phyloP scores from a whole-genome alignment of 2,329 filamentous ascomycete species.

The Aureobasidium musti region DNA sequence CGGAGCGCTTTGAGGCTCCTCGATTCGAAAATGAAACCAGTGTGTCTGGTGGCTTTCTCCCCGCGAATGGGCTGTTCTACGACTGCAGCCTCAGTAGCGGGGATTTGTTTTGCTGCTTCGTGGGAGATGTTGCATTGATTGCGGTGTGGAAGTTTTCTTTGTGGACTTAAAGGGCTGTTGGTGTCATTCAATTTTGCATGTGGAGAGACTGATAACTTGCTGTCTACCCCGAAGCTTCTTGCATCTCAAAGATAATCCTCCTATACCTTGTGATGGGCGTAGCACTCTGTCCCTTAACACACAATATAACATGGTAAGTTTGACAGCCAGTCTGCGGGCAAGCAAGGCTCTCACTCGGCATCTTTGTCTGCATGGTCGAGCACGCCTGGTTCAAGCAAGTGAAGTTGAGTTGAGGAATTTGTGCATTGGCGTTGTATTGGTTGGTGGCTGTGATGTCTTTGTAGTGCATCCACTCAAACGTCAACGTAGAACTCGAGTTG shows the following conservation, averaged over 20 bases:
- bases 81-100: no score
- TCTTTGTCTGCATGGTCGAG: constrained; percentile 36
- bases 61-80: no score
- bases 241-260: constrained; percentile 44
- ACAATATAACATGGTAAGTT: constrained; percentile 53
- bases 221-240: neutral
- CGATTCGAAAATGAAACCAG: no score
- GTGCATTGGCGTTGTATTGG: constrained; percentile 45
- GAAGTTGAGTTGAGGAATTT: constrained; percentile 41
- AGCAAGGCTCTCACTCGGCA: constrained; percentile 36
- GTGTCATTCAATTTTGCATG: no score
- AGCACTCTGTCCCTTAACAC: constrained; percentile 51
- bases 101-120: no score
- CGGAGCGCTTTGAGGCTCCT: no score
- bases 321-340: constrained; percentile 47
- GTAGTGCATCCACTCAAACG: constrained; percentile 57
- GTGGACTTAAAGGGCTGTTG: no score
- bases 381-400: constrained; percentile 40
- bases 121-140: no score
- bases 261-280: constrained; percentile 53
- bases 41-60: no score
- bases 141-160: no score
- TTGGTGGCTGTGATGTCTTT: constrained; percentile 48
- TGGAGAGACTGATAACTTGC: no score
- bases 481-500: constrained; percentile 39